Evolutionary conservation across 1,284 basidiomycete species (phyloP), one percentile per base, ranked within the genome.

Genomic region (Ganoderma lingzhi): DNA sequence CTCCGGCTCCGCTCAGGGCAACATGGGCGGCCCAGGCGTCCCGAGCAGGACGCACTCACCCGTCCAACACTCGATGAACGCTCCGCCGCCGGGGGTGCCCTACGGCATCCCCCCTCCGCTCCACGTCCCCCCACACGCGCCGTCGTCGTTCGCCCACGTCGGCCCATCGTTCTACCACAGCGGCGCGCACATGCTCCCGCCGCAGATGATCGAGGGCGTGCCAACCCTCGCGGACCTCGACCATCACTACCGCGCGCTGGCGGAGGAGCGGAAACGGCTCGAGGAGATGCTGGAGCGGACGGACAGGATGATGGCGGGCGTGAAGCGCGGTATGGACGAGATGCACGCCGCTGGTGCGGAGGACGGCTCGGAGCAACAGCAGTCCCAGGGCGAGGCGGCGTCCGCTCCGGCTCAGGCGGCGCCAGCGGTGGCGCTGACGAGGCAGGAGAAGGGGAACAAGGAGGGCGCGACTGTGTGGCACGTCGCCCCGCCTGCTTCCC

Each of bases 301-400:
- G 73, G 91, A 94, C 65, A 81, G 86, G 77, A 81, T 94, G 82
- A 89, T 94, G 84, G 84, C 82, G 39, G 88, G 88, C 30, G 81
- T 94, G 76, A 89, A 89, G 82, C 85, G 89, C 71, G 90, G 89
- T 23, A 82, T 94, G 71, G 92, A 93, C 67, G 92, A 94, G 77
- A 88, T 93, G 85, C 82, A 84, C 67, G 82, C 69, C 28, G 69
- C 70, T n/a, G 56, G 67, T 6, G 69, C 59, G 28, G 62, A 58
- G 41, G 60, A 67, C 39, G 66, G 65, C 14, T 67, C 60, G 45
- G 23, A 32, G 35, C 70, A 71, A 56, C 70, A 71, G 60, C 73
- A 65, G 23, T 67, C 72, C 32, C 62, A 61, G 59, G 63, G 64
- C 68, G 65, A 56, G 39, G 64, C 64, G 14, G 63, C 67, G 6